phyloP scores from a whole-genome alignment of 306 rosid species.

The Purshia tridentata region DNA sequence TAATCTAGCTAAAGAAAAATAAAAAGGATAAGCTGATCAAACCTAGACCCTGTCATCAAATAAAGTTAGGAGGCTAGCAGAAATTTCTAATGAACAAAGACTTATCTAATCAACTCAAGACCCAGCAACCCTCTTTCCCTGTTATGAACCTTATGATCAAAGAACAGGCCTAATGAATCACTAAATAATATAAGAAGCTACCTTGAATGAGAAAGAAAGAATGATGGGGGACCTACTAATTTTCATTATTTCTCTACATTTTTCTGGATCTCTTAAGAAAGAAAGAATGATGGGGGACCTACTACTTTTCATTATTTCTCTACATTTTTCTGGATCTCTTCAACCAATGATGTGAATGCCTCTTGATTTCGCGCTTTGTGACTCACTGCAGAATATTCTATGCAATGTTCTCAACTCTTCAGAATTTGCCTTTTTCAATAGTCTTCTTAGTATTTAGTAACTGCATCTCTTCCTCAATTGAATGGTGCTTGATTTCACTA shows the following conservation, averaged over 20 bases:
- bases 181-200: conserved; percentile 30
- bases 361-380: conserved; percentile 41
- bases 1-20: not conserved
- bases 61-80: not conserved
- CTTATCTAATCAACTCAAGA: not conserved
- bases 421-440: conserved; percentile 51
- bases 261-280: too few species aligned
- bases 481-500: conserved; percentile 28
- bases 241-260: too few species aligned
- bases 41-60: not conserved
- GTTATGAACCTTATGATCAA: conserved; percentile 29
- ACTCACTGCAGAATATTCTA: conserved; percentile 45
- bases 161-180: conserved; percentile 53
- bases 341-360: conserved; percentile 44
- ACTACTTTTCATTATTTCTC: conserved; percentile 36
- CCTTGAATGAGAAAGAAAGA: conserved; percentile 52
- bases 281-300: too few species aligned
- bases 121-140: conserved; percentile 8
- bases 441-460: conserved; percentile 41
- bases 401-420: conserved; percentile 55
- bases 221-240: too few species aligned
- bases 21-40: not conserved
- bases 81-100: not conserved
- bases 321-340: conserved; percentile 49
- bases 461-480: conserved; percentile 40